Base-by-base conservation (phyloP, 2,329 filamentous ascomycete species). In the Whalleya microplaca region DNA sequence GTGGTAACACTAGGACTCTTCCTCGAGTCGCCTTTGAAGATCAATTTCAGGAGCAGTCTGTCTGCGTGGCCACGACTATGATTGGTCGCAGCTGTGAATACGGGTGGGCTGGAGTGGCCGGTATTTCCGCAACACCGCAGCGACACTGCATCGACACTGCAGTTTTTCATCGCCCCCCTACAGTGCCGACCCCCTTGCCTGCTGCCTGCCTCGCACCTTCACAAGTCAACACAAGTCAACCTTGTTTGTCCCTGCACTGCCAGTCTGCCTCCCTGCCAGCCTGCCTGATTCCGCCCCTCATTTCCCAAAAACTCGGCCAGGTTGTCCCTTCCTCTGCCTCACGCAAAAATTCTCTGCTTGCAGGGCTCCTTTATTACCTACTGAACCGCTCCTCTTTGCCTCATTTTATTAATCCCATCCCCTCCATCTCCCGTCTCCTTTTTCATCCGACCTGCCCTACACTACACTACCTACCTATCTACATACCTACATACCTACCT, bases 41-140 rank as follows among this genome's bases (percentile, higher is more conserved):
- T 63, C 60, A 63, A 61, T 61, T 63, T 63, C 58, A 50, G 56
- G 55, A 60, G 58, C 57, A 61, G 60, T 61, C 53, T 63, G 61
- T 48, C 55, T 21, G 45, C 53, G 47, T 32, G 19, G 27, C 18
- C 23, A 20, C 16, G 1, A 18, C 2, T 41, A 10, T 58, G 50
- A 63, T 63, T 63, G 60, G 60, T 21, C 46, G 21, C 21, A 23
- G 21, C 48, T 19, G 42, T 56, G 48, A 40, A 56, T 63, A 61
- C 55, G 58, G 60, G 60, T 63, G 60, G 60, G 60, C 32, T 63
- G 55, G 58, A 50, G 58, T 63, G 60, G 60, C 60, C 60, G 60
- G 52, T 63, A 63, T 63, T 63, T 63, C 60, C 60, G 58, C 60
- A 63, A 61, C 54, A 58, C 58, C 61, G 60, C 60, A 56, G 41